Conservation (phyloP, 2,329 filamentous ascomycete species). For the Fusarium luffae region DNA sequence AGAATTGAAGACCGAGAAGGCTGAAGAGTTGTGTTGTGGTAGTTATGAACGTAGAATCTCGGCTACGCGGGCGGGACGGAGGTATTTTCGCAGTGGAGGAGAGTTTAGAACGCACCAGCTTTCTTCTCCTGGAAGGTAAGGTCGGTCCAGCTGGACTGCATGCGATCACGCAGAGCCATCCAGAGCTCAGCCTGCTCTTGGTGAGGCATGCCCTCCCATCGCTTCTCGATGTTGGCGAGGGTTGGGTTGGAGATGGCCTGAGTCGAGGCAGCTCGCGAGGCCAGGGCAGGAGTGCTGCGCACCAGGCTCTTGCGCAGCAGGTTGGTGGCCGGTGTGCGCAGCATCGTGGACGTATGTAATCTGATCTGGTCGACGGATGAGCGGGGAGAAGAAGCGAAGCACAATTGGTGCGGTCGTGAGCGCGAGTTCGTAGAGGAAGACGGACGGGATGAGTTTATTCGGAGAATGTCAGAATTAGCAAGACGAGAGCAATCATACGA, state of each 20-base stretch:
- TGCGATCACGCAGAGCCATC: slow-evolving; percentile 98
- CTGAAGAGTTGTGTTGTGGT: slow-evolving; percentile 21
- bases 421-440: slow-evolving; percentile 38
- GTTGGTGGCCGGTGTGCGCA: slow-evolving; percentile 65
- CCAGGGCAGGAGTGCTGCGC: slow-evolving; percentile 60
- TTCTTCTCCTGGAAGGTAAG: slow-evolving; percentile 98
- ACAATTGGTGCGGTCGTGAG: slow-evolving; percentile 52
- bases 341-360: slow-evolving; percentile 56
- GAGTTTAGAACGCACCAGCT: slow-evolving; percentile 78
- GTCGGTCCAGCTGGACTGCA: slow-evolving; percentile 98
- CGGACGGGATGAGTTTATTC: slow-evolving; percentile 43
- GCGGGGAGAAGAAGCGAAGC: slow-evolving; percentile 21
- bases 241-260: slow-evolving; percentile 98
- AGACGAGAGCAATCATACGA: slow-evolving; percentile 47
- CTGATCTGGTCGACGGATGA: slow-evolving; percentile 24
- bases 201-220: slow-evolving; percentile 97
- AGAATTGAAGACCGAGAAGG: slow-evolving; percentile 27
- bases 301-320: slow-evolving; percentile 63
- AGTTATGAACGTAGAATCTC: slow-evolving; percentile 31
- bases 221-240: slow-evolving; percentile 97
- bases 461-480: slow-evolving; percentile 36
- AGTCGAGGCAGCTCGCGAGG: slow-evolving; percentile 70
- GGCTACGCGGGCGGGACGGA: slow-evolving; percentile 44
- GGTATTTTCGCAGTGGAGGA: slow-evolving; percentile 50
- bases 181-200: slow-evolving; percentile 99